Percentiles rank a stretch among this genome's conserved stretches.
Evolutionary conservation across 805 yeast species (phyloP).

Genomic region (Metschnikowia henanensis): DNA sequence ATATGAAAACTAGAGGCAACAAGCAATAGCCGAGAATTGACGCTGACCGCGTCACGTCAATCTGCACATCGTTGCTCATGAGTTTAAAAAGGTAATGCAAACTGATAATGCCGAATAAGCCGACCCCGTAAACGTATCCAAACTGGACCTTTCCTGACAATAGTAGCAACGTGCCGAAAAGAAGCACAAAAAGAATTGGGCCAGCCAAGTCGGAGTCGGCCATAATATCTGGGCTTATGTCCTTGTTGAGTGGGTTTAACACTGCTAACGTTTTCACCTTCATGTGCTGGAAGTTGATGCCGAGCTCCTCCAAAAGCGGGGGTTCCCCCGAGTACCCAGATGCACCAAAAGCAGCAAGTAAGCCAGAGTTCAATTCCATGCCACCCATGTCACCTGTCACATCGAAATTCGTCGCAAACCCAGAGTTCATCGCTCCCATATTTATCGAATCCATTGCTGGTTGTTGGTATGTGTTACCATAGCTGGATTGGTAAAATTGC

Average conservation of each 20-base stretch:
- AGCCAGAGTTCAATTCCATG: conserved; percentile 64
- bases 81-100: conserved; percentile 82
- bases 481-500: conserved; percentile 45
- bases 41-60: conserved; percentile 71
- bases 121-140: conserved; percentile 96
- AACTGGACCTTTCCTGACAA: conserved; percentile 94
- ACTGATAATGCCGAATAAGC: conserved; percentile 83
- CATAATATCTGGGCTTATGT: conserved; percentile 68
- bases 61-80: conserved; percentile 69
- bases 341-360: conserved; percentile 90
- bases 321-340: conserved; percentile 96
- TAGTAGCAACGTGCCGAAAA: conserved; percentile 80
- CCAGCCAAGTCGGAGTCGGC: conserved; percentile 95
- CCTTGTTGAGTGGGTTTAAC: conserved; percentile 66
- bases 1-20: conserved; percentile 79
- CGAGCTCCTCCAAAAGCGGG: conserved; percentile 87
- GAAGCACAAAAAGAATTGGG: conserved; percentile 82
- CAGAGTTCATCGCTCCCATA: conserved; percentile 41
- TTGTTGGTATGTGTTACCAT: conserved; percentile 30
- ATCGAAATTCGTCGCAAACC: conserved; percentile 36
- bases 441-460: conserved; percentile 20
- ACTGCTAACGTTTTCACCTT: conserved; percentile 83
- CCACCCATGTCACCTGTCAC: conserved; percentile 44
- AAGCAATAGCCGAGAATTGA: conserved; percentile 93
- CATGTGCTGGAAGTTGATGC: conserved; percentile 89